Evolutionary conservation across 2,329 filamentous ascomycete genomes (phyloP).

Genomic region (Trichoderma brevicompactum): DNA sequence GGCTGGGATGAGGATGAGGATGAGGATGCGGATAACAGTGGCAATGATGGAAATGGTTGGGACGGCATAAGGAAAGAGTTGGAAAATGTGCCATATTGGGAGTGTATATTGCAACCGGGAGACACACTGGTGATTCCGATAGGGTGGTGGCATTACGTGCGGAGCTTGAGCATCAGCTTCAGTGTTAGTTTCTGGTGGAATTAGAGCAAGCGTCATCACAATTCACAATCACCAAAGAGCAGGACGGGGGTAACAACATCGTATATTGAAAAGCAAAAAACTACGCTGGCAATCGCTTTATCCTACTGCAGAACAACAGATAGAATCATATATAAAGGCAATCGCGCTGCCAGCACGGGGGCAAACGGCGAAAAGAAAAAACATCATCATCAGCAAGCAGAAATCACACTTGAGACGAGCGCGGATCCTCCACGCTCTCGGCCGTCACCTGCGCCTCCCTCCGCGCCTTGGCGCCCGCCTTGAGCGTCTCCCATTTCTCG

Average conservation of each 20-base stretch:
- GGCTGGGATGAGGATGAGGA: slow-evolving; percentile 58
- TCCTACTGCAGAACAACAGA: slow-evolving; percentile 1
- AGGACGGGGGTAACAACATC: not conserved
- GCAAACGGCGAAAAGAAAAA: not conserved
- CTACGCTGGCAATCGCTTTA: slow-evolving; percentile 15
- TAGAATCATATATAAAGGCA: not conserved
- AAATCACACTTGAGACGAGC: slow-evolving; percentile 19
- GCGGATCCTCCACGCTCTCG: slow-evolving; percentile 44
- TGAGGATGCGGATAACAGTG: slow-evolving; percentile 6
- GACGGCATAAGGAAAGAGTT: slow-evolving; percentile 55
- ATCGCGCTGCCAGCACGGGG: not conserved
- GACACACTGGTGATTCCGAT: slow-evolving; percentile 88
- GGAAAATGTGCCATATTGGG: slow-evolving; percentile 65
- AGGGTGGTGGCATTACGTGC: slow-evolving; percentile 98
- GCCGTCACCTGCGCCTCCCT: slow-evolving; percentile 47
- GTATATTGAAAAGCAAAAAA: slow-evolving; percentile 1
- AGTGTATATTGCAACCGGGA: slow-evolving; percentile 78
- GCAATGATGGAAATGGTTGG: slow-evolving; percentile 40
- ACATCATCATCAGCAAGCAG: not conserved
- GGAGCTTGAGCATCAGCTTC: slow-evolving; percentile 82
- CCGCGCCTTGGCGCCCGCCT: slow-evolving; percentile 63
- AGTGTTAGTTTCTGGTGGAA: slow-evolving; percentile 99
- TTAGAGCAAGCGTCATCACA: slow-evolving; percentile 34
- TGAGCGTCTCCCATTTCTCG: slow-evolving; percentile 65
- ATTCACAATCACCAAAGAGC: not conserved